A percentile compares a stretch with the other conserved stretches of the same genome.
Evolutionary conservation across 768 basidiomycete genomes (phyloP).

Genomic region (Boletus insuetus): DNA sequence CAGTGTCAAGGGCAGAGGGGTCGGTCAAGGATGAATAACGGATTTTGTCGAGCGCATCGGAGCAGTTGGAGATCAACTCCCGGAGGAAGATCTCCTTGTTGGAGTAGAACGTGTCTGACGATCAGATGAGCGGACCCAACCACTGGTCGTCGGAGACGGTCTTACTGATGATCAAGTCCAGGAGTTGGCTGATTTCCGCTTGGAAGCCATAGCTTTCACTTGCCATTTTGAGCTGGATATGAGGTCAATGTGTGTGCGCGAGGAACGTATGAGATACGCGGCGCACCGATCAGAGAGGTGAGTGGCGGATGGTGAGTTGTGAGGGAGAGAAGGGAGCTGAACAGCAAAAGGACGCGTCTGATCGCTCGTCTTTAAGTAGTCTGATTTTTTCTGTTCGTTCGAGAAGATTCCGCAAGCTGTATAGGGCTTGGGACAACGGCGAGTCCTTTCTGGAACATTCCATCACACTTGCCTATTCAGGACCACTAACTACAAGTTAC

Average conservation of each 20-base stretch:
- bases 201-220: conserved; percentile 94
- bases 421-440: conserved; percentile 4
- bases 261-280: not conserved
- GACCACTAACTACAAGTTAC: conserved; percentile 1
- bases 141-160: not conserved
- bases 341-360: conserved; percentile 16
- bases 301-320: conserved; percentile 6
- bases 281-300: conserved; percentile 17
- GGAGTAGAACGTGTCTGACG: conserved; percentile 95
- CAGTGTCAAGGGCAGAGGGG: conserved; percentile 81
- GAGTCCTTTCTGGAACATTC: conserved; percentile 37
- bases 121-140: conserved; percentile 8
- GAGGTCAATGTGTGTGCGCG: conserved; percentile 8
- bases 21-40: conserved; percentile 96
- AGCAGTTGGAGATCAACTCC: conserved; percentile 94
- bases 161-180: conserved; percentile 98
- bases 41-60: conserved; percentile 99
- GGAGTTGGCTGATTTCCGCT: conserved; percentile 98
- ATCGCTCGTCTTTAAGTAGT: conserved; percentile 37
- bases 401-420: conserved; percentile 40
- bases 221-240: conserved; percentile 49
- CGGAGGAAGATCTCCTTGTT: conserved; percentile 99
- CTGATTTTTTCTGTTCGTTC: conserved; percentile 30
- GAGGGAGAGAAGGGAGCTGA: conserved; percentile 10
- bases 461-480: conserved; percentile 28